Base-by-base conservation (phyloP, 345 rosid species). In the Populus nigra region DNA sequence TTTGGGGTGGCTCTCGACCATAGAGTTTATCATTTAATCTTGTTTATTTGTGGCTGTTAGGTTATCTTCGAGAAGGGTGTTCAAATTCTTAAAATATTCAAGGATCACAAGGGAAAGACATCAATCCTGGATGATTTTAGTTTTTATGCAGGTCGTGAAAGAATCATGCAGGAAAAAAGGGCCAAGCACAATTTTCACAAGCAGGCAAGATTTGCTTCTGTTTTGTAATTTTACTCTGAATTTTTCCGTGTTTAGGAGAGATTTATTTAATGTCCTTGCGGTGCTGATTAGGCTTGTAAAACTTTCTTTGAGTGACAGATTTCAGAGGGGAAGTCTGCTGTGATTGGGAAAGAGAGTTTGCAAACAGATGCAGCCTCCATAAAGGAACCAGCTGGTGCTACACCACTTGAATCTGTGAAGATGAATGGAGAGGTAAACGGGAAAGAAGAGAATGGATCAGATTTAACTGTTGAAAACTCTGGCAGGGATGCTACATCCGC, bases 151-250 rank as follows among this genome's bases (percentile, higher is more conserved):
- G 73, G 70, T 17, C 73, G 83, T 1, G 83, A 80, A 39, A 80
- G 79, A 73, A 72, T 80, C 31, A 72, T 80, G 79, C 79, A 66
- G 69, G 79, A 80, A 68, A 76, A 67, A 68, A 71, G 73, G 57
- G 82, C 87, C 39, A 82, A 83, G 22, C 85, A 74, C 35, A 87
- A 80, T 78, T 69, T 72, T 68, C 90, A 85, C 69, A 92, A 87
- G 74, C 89, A 89, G 90, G 94, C 80, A 80, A 78, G 78, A 75
- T n/a, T 25, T 47, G 36, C 36, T 69, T 16, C 36, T 65, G 25
- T 7, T 50, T 53, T 20, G 10, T 67, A 68, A 10, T 12, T 81
- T 25, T 77, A 5, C 20, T 75, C 67, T 3, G 35, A 45, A 18
- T 29, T 17, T 72, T 23, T 67, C 6, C 7, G 33, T 74, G 53